Base-by-base conservation (phyloP, 164 flowering plant genomes). In the Cinnamomum micranthum region DNA sequence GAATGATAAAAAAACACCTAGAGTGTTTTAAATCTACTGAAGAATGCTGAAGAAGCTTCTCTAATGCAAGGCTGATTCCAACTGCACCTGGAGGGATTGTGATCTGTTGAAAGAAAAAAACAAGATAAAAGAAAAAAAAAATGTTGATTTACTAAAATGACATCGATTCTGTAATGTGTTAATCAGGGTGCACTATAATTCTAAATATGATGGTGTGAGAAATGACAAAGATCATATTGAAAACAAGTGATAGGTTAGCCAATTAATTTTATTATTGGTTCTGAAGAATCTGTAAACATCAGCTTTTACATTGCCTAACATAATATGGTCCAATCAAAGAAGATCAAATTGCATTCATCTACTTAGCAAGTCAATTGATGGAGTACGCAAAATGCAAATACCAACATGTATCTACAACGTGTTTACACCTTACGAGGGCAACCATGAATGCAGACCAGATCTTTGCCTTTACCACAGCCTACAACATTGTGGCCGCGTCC, bases 61-160 rank as follows among this genome's bases (percentile, higher is more conserved):
- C 99, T 65, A 95, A 79, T 27, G 97, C 99, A 82, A 95, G 77
- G 79, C 99, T 95, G 65, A 83, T 75, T 71, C 99, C 99, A 80
- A 93, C 97, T 72, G 88, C 97, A 72, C 94, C 91, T 4, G 97
- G 95, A 23, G 92, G 89, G 73, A 74, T 88, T 80, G 90, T 81
- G 90, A 86, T 91, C 99, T 95, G 86, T 33, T 27, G 50, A 62
- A 70, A 70, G 25, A 74, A 20, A 33, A 70, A 14, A 68, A 52
- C n/a, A 24, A 71, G 19, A 55, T 6, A 13, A 23, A 14, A 58
- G 41, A 4, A 25, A 55, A 31, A 31, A n/a, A 24, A 17, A 17
- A 15, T 55, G 7, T 17, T 15, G 60, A 55, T 15, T 55, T 55
- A 1, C 19, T 20, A 55, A 55, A 55, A 17, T 55, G 13, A 55